Percentiles rank a stretch among this genome's conserved stretches.
These are phyloP conservation scores for Turritis glabra DNA, from an alignment of 345 rosid species.

Conservation along the genomic window DNA sequence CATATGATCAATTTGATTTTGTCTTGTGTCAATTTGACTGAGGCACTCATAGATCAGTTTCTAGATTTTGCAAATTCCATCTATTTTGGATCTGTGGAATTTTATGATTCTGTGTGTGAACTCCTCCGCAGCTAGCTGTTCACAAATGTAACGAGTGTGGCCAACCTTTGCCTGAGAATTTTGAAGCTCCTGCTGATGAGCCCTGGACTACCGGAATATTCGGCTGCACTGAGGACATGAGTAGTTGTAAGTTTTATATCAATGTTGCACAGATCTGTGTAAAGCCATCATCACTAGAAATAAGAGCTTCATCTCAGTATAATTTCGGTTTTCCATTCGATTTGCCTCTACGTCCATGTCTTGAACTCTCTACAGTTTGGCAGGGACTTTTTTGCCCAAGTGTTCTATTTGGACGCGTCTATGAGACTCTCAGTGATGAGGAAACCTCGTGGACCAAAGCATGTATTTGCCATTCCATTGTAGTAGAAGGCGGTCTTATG, in stretches of 20 bases:
- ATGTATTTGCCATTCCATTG: slow-evolving; percentile 80
- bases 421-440: slow-evolving; percentile 78
- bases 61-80: not conserved
- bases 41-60: not conserved
- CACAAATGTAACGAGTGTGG: slow-evolving; percentile 94
- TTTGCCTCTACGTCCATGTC: not conserved
- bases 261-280: not conserved
- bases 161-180: slow-evolving; percentile 81
- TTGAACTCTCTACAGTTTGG: slow-evolving; percentile 55
- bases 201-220: slow-evolving; percentile 96
- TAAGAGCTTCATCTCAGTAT: not conserved
- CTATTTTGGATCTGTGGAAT: slow-evolving; percentile 10
- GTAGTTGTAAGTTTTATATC: slow-evolving; percentile 67
- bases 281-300: not conserved
- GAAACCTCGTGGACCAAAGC: slow-evolving; percentile 84
- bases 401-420: slow-evolving; percentile 84
- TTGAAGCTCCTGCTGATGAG: slow-evolving; percentile 80
- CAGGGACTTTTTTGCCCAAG: slow-evolving; percentile 90
- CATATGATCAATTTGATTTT: not conserved
- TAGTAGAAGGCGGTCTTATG: slow-evolving; percentile 85
- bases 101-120: not conserved
- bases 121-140: slow-evolving; percentile 53
- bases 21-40: not conserved
- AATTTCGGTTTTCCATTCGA: not conserved
- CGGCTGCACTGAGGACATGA: slow-evolving; percentile 80